Base-by-base conservation (phyloP, 1,284 basidiomycete species). In the Cyathus olla region DNA sequence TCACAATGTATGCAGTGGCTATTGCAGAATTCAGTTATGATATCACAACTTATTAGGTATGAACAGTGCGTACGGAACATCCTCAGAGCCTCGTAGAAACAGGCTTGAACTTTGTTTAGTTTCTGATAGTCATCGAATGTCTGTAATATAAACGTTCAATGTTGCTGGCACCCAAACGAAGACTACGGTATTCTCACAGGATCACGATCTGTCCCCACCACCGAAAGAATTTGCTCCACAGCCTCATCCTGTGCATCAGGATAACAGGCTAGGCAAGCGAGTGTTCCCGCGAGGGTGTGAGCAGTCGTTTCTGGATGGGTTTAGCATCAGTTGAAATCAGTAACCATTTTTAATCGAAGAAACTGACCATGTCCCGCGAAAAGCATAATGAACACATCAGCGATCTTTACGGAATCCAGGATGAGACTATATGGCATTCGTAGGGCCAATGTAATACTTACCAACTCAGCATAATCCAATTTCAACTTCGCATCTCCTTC, bases 361-460 rank as follows among this genome's bases (percentile, higher is more conserved):
- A 9, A 47, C 75, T 52, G 64, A 82, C 87, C 87, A 68, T 88
- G 86, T 11, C 88, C 87, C 53, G 87, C 86, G 56, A 88, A 84
- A 51, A 89, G 67, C 66, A 88, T 76, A 8, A 82, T 67, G 65
- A 83, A 89, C 2, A 87, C 71, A 58, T 88, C 87, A 11, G 86
- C 86, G 55, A 87, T 83, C 86, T 87, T 22, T 42, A 10, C 24
- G 52, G 71, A 24, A n/a, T n/a, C n/a, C n/a, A n/a, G n/a, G n/a
- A n/a, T n/a, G n/a, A n/a, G n/a, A n/a, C n/a, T n/a, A n/a, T n/a
- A n/a, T n/a, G n/a, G n/a, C n/a, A n/a, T n/a, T n/a, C n/a, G n/a
- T n/a, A n/a, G n/a, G n/a, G n/a, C n/a, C n/a, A n/a, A n/a, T n/a
- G n/a, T n/a, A n/a, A n/a, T n/a, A 35, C 31, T 35, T 59, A 86